Conservation (phyloP, 768 basidiomycete genomes). For the Kwoniella shandongensis region DNA sequence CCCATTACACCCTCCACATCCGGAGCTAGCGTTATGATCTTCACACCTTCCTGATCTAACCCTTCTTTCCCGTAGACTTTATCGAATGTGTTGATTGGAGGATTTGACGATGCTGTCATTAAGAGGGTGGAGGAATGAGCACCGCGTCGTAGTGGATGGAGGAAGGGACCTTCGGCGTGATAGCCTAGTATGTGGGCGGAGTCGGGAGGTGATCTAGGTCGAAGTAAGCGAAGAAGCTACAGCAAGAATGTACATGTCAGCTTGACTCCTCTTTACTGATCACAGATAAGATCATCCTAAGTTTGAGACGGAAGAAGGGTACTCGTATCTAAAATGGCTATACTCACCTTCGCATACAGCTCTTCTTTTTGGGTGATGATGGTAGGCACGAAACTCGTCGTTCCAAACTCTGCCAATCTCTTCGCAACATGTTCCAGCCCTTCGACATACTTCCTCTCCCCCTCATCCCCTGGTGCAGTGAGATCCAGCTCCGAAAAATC, state of each 20-base stretch:
- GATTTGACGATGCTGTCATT: slow-evolving; percentile 15
- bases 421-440: slow-evolving; percentile 72
- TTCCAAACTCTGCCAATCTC: slow-evolving; percentile 80
- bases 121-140: slow-evolving; percentile 64
- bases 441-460: slow-evolving; percentile 58
- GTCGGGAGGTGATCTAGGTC: slow-evolving; percentile 64
- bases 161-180: slow-evolving; percentile 89
- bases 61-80: slow-evolving; percentile 59
- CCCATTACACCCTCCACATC: slow-evolving; percentile 80
- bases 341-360: slow-evolving; percentile 22
- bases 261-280: background rate
- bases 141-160: slow-evolving; percentile 76
- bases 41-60: slow-evolving; percentile 58
- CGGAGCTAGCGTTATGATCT: slow-evolving; percentile 82
- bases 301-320: too few species aligned
- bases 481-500: slow-evolving; percentile 44
- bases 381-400: slow-evolving; percentile 70
- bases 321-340: background rate
- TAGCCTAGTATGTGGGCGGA: slow-evolving; percentile 75
- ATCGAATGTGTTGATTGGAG: slow-evolving; percentile 62
- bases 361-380: slow-evolving; percentile 28
- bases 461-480: slow-evolving; percentile 14
- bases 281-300: too few species aligned
- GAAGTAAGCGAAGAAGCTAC: slow-evolving; percentile 66
- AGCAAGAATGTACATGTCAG: slow-evolving; percentile 59